A percentile compares a stretch with the other conserved stretches of the same genome.
Conservation (phyloP, 257 asterid species). For the Solanum chmielewskii region DNA sequence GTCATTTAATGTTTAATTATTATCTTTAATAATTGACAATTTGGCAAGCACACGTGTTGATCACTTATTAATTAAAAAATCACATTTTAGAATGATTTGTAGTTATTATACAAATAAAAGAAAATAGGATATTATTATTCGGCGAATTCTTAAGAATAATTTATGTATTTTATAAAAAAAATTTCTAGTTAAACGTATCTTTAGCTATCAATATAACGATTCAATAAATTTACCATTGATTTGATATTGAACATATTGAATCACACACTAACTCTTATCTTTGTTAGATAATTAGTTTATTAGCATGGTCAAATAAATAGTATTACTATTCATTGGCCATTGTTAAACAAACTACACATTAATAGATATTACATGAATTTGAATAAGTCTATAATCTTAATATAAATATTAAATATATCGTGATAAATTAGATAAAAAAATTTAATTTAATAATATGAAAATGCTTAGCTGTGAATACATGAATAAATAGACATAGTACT, state of each 20-base stretch:
- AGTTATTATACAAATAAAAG: no score
- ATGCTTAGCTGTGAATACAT: neutral
- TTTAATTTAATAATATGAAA: neutral
- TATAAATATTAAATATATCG: accelerated
- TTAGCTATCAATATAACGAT: neutral
- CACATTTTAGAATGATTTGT: neutral
- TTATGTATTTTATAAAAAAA: no score
- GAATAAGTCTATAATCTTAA: neutral
- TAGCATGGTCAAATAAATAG: neutral
- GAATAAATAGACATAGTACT: neutral
- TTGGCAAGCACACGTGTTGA: neutral
- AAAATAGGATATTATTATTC: no score
- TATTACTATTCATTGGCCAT: no score
- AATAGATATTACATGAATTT: neutral
- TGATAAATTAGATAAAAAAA: neutral
- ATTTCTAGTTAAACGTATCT: neutral
- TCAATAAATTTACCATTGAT: no score
- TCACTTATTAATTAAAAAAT: neutral
- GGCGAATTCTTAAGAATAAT: no score
- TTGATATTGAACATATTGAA: neutral
- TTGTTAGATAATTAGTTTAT: neutral
- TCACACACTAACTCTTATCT: neutral
- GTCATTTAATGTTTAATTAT: neutral
- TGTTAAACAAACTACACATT: neutral
- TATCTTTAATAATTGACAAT: neutral